phyloP scores from a whole-genome alignment of 768 basidiomycete species.

The Pulveroboletus sp. region DNA sequence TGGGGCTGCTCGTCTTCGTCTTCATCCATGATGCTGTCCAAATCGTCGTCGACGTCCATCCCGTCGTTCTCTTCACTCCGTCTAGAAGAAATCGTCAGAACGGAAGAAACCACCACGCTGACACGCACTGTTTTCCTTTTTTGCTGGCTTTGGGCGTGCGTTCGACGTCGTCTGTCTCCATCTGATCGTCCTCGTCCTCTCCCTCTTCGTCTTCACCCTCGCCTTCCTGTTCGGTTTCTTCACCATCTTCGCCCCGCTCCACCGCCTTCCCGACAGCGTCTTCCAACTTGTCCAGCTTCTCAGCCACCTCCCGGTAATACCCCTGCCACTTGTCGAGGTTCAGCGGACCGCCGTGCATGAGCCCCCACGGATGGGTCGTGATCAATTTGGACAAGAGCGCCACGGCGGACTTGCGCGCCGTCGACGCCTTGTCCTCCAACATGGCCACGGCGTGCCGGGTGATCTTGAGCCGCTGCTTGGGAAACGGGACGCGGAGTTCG shows the following conservation, averaged over 20 bases:
- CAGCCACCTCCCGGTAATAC: slow-evolving; percentile 58
- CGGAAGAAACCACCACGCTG: neutral
- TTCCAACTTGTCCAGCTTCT: slow-evolving; percentile 70
- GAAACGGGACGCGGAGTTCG: slow-evolving; percentile 75
- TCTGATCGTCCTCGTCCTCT: slow-evolving; percentile 34
- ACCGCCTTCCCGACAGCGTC: slow-evolving; percentile 60
- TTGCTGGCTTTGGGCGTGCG: slow-evolving; percentile 26
- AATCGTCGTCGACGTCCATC: slow-evolving; percentile 56
- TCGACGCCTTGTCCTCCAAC: slow-evolving; percentile 85
- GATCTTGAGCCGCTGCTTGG: slow-evolving; percentile 75
- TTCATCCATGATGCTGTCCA: slow-evolving; percentile 37
- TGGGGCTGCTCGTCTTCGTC: slow-evolving; percentile 29
- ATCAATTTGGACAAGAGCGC: slow-evolving; percentile 71
- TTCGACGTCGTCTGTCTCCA: slow-evolving; percentile 24
- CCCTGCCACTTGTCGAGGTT: slow-evolving; percentile 69
- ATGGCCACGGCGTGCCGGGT: slow-evolving; percentile 73
- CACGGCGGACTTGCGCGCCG: slow-evolving; percentile 82
- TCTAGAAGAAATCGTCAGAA: slow-evolving; percentile 15
- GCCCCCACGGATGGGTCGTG: slow-evolving; percentile 83
- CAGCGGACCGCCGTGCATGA: slow-evolving; percentile 79
- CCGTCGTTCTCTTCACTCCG: slow-evolving; percentile 38
- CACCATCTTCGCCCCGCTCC: slow-evolving; percentile 37
- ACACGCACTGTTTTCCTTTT: slow-evolving; percentile 30
- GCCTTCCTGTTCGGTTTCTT: slow-evolving; percentile 33
- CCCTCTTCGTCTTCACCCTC: slow-evolving; percentile 35